A percentile compares a stretch with the other conserved stretches of the same genome.
Evolutionary conservation across 345 rosid genomes (phyloP).

Genomic region (Turnera subulata): DNA sequence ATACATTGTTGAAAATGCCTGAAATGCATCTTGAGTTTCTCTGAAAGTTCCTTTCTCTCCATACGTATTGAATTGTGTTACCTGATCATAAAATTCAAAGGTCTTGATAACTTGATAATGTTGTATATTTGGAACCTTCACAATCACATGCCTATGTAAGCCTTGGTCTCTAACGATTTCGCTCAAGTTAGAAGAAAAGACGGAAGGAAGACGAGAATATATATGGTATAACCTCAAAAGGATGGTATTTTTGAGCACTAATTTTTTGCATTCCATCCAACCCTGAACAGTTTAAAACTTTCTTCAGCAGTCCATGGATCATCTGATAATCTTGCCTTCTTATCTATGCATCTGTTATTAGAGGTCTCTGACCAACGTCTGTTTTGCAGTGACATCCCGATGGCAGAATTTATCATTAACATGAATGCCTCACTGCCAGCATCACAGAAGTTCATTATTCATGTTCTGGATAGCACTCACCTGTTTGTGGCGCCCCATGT

Average conservation of each 20-base stretch:
- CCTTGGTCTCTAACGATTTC: too few relatives aligned
- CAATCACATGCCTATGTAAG: too few relatives aligned
- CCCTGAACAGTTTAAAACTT: neutral
- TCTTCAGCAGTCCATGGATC: neutral
- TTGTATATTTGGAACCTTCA: too few relatives aligned
- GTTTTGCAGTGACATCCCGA: constrained; percentile 63
- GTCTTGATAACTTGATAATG: too few relatives aligned
- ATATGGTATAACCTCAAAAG: too few relatives aligned
- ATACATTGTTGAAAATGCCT: neutral
- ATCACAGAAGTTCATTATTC: constrained; percentile 80
- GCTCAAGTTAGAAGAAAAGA: too few relatives aligned
- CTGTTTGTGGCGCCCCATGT: constrained; percentile 75
- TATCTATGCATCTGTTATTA: neutral
- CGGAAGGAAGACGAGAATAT: too few relatives aligned
- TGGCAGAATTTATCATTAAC: constrained; percentile 81
- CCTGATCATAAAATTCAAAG: neutral
- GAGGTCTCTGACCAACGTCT: constrained; percentile 3
- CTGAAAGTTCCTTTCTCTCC: neutral
- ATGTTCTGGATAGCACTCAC: constrained; percentile 61
- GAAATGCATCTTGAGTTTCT: neutral
- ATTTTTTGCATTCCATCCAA: too few relatives aligned
- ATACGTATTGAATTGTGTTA: neutral
- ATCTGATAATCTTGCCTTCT: neutral
- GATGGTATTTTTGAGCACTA: too few relatives aligned
- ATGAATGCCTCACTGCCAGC: constrained; percentile 60